Percentiles rank a stretch among this genome's conserved stretches.
These are phyloP conservation scores for Cyanidiococcus yangmingshanensis DNA, from an alignment of 23 red algal species.

Conservation along the genomic window DNA sequence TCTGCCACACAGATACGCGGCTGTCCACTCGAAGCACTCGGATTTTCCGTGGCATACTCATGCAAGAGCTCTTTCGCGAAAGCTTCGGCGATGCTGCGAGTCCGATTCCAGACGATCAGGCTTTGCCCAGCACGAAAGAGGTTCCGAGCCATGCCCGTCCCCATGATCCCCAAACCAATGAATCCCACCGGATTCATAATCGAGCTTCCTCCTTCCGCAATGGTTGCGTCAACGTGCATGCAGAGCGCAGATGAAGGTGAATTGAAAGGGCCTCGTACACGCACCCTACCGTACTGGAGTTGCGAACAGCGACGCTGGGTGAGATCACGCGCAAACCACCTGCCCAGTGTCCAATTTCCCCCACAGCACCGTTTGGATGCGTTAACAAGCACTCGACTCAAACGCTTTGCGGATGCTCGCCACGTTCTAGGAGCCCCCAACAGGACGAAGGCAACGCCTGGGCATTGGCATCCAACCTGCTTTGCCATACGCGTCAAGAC, in stretches of 20 bases:
- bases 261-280: too few species aligned
- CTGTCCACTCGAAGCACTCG: background rate
- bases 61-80: slow-evolving; percentile 30
- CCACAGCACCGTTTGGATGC: too few species aligned
- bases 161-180: slow-evolving; percentile 81
- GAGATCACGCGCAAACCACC: too few species aligned
- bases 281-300: too few species aligned
- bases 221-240: background rate
- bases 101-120: slow-evolving; percentile 74
- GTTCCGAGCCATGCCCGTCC: slow-evolving; percentile 59
- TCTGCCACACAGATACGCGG: slow-evolving; percentile 10
- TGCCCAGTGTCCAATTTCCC: too few species aligned
- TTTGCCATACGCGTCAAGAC: too few species aligned
- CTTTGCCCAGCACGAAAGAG: slow-evolving; percentile 22
- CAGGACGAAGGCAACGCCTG: too few species aligned
- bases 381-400: too few species aligned
- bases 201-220: background rate
- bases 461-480: too few species aligned
- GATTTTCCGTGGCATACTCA: background rate
- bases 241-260: background rate
- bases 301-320: too few species aligned
- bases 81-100: slow-evolving; percentile 31
- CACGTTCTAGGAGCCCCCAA: too few species aligned
- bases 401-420: too few species aligned
- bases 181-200: slow-evolving; percentile 40